A percentile compares a stretch with the other conserved stretches of the same genome.
phyloP scores from a whole-genome alignment of 371 early-diverging fungal genomes.

The Edhazardia aedis region DNA sequence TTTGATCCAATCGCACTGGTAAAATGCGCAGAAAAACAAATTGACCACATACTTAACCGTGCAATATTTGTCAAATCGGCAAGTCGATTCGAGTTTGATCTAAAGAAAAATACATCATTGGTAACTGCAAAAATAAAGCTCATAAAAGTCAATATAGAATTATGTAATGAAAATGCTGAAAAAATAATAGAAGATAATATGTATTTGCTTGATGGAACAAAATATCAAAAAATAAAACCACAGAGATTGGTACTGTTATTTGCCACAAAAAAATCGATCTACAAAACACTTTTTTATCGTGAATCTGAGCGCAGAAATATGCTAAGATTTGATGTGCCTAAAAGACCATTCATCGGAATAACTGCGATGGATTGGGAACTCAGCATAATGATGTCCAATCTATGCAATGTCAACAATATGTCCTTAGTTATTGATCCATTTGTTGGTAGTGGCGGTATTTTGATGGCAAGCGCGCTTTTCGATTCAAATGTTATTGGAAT shows the following conservation, averaged over 20 bases:
- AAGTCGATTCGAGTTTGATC: too few relatives aligned
- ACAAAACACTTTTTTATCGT: conserved; percentile 3
- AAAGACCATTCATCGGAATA: conserved; percentile 28
- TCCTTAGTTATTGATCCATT: conserved; percentile 23
- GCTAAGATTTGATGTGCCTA: conserved; percentile 12
- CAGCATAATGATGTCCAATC: conserved; percentile 23
- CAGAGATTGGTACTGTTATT: background rate
- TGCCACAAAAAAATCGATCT: background rate
- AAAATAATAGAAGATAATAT: background rate
- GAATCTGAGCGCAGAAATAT: conserved; percentile 15
- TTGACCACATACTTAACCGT: too few relatives aligned
- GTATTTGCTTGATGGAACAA: background rate
- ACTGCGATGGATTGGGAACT: conserved; percentile 32
- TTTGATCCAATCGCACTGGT: too few relatives aligned
- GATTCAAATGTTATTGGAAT: conserved; percentile 19
- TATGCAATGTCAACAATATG: conserved; percentile 2
- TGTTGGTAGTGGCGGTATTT: conserved; percentile 30
- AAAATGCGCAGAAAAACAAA: too few relatives aligned
- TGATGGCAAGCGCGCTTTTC: conserved; percentile 16
- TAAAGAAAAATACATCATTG: background rate
- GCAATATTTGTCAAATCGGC: too few relatives aligned
- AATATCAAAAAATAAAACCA: background rate
- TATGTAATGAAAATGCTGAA: background rate
- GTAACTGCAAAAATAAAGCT: background rate
- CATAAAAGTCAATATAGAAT: background rate